phyloP scores from a whole-genome alignment of 2,329 filamentous ascomycete species.

The Orbilia javanica region DNA sequence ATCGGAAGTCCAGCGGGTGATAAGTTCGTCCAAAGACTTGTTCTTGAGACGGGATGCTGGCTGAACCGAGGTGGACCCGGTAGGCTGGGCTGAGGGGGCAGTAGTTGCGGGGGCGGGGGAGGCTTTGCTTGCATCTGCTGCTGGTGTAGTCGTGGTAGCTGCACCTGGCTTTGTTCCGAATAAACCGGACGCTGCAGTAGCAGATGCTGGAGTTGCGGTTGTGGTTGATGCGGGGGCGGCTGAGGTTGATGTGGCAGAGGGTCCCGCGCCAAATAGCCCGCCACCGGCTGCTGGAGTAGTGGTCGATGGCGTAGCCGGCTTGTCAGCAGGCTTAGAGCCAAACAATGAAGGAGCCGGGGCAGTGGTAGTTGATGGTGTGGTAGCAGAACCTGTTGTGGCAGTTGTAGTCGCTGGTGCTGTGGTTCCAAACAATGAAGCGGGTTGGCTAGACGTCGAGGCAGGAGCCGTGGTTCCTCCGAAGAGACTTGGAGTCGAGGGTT shows the following conservation, averaged over 20 bases:
- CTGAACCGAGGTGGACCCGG: conserved; percentile 83
- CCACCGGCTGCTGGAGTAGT: conserved; percentile 60
- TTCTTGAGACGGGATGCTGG: conserved; percentile 93
- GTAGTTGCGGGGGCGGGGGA: conserved; percentile 62
- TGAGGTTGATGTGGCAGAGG: conserved; percentile 60
- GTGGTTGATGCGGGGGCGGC: conserved; percentile 64
- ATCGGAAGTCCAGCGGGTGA: conserved; percentile 95
- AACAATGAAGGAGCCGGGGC: conserved; percentile 61
- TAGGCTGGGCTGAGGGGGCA: conserved; percentile 64
- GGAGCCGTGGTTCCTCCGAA: conserved; percentile 45
- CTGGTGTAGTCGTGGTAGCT: conserved; percentile 63
- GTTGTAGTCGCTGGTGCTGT: conserved; percentile 37
- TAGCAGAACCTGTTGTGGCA: conserved; percentile 42
- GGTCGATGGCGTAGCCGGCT: conserved; percentile 61
- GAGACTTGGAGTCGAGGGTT: conserved; percentile 43
- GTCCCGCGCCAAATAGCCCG: conserved; percentile 60
- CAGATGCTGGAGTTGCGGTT: conserved; percentile 60
- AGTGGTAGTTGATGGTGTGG: conserved; percentile 60
- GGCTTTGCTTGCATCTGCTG: conserved; percentile 63
- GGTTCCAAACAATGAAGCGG: conserved; percentile 19
- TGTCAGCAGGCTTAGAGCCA: conserved; percentile 47
- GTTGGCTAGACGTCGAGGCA: conserved; percentile 7
- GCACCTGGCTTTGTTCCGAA: conserved; percentile 60
- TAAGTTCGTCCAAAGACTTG: conserved; percentile 99
- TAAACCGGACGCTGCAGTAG: conserved; percentile 62